phyloP scores from a whole-genome alignment of 2,329 filamentous ascomycete genomes.

The Sclerotinia subarctica region DNA sequence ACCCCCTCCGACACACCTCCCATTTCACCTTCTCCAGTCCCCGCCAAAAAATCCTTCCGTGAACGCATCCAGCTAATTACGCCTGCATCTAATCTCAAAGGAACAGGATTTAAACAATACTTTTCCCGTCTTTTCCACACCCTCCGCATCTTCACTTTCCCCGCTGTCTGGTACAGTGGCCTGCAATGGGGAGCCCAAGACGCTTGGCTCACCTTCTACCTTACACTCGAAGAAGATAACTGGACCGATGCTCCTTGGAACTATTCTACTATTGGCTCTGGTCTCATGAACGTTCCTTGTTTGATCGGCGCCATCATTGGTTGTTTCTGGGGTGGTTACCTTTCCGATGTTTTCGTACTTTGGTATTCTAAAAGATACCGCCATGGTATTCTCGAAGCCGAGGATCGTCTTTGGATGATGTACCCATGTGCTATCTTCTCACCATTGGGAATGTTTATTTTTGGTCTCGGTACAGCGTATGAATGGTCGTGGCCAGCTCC shows the following conservation, averaged over 20 bases:
- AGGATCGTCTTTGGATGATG: conserved; percentile 41
- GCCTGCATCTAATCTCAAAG: conserved; percentile 51
- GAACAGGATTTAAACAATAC: conserved; percentile 54
- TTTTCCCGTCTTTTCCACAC: conserved; percentile 52
- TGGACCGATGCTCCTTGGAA: conserved; percentile 54
- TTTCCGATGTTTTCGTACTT: conserved; percentile 54
- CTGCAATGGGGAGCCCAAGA: conserved; percentile 59
- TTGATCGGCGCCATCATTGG: conserved; percentile 54
- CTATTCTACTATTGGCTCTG: conserved; percentile 52
- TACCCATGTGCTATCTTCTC: conserved; percentile 38
- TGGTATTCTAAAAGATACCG: conserved; percentile 40
- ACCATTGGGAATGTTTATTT: conserved; percentile 43
- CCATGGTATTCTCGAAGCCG: conserved; percentile 41
- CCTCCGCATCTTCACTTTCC: conserved; percentile 55
- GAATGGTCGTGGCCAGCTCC: conserved; percentile 53
- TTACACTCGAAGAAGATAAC: conserved; percentile 55
- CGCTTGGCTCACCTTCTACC: conserved; percentile 58
- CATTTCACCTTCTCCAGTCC: background rate
- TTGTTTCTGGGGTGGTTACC: conserved; percentile 55
- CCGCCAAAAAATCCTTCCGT: conserved; percentile 48
- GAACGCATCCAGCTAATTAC: conserved; percentile 56
- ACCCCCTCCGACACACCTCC: conserved; percentile 20
- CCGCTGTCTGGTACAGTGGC: conserved; percentile 55
- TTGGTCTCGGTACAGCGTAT: conserved; percentile 42
- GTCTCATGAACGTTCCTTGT: conserved; percentile 57